phyloP scores from a whole-genome alignment of 495 filamentous ascomycete species.

The Thozetella sp. region DNA sequence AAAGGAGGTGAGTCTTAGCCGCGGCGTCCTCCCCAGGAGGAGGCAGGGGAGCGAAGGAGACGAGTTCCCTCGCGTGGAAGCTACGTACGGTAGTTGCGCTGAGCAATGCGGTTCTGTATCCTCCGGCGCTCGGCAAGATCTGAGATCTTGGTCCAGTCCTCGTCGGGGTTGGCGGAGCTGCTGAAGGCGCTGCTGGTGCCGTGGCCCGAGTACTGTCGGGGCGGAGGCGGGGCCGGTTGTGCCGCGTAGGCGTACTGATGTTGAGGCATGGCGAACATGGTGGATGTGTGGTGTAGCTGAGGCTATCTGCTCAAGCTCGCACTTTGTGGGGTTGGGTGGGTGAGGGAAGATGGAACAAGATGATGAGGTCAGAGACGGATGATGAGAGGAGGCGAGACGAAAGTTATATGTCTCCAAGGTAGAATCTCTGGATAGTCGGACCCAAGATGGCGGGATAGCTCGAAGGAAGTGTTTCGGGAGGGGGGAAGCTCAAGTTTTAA shows the following conservation, averaged over 20 bases:
- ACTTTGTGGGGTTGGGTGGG: too few species aligned
- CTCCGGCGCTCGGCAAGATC: conserved; percentile 91
- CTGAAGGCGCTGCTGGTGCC: conserved; percentile 96
- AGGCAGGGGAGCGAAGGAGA: too few species aligned
- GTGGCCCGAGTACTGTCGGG: conserved; percentile 67
- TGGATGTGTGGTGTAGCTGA: conserved; percentile 5
- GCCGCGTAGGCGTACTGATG: conserved; percentile 43
- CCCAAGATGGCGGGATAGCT: background rate
- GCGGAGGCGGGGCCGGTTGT: conserved; percentile 28
- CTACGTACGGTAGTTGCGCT: conserved; percentile 95
- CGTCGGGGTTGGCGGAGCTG: conserved; percentile 92
- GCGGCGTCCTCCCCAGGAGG: background rate
- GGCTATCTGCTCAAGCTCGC: too few species aligned
- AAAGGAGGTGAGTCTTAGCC: conserved; percentile 11
- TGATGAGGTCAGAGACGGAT: too few species aligned
- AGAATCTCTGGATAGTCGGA: background rate
- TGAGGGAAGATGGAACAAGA: too few species aligned
- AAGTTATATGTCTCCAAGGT: background rate
- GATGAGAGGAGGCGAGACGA: background rate
- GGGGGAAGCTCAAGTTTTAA: background rate
- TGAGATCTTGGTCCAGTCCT: conserved; percentile 99
- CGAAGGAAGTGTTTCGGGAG: background rate
- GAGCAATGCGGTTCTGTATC: conserved; percentile 97
- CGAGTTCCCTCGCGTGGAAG: background rate
- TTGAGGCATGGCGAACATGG: conserved; percentile 47